Base-by-base conservation (phyloP, 2,329 filamentous ascomycete species). In the Fusarium continuum region DNA sequence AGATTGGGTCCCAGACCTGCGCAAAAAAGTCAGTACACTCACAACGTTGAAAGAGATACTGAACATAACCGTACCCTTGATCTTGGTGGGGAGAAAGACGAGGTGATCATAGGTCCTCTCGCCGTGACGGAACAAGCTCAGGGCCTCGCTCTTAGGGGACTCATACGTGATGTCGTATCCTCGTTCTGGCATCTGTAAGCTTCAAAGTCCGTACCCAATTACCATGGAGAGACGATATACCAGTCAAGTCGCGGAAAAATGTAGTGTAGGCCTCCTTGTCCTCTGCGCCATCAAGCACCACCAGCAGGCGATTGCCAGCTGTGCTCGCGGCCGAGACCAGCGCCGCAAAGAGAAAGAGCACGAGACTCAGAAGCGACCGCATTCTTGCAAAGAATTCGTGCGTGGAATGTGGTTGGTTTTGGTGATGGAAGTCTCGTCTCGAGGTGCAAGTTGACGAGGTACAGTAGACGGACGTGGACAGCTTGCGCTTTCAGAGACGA, bases 51-150 rank as follows among this genome's bases (percentile, higher is more conserved):
- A 13, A 41, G 17, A 31, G 28, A 48, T 17, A 7, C 8, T 20
- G 39, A 47, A 52, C 17, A 55, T 47, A n/a, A 70, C n/a, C 76
- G 52, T 75, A 92, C 91, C 93, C 85, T 99, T 99, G 26, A 91
- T 87, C 78, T 94, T 96, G 58, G 89, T 88, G 47, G 95, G 95
- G 65, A 98, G 87, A 69, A 99, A 84, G 65, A 98, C 78, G 65
- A 98, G 81, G 78, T 99, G 94, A 79, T 98, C 94, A 78, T 93
- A 98, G 64, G 86, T 88, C 76, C 91, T 88, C 80, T 95, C 92
- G 74, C 94, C 95, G 64, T 95, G 88, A 74, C 87, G 83, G 81
- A 97, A 96, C 67, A 99, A 83, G 46, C 86, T 84, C 70, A 98
- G 80, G 45, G 83, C 82, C 48, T 92, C 87, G 75, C 87, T 91